Conservation (phyloP, 768 basidiomycete genomes). For the Hemileccinum rubropunctum region DNA sequence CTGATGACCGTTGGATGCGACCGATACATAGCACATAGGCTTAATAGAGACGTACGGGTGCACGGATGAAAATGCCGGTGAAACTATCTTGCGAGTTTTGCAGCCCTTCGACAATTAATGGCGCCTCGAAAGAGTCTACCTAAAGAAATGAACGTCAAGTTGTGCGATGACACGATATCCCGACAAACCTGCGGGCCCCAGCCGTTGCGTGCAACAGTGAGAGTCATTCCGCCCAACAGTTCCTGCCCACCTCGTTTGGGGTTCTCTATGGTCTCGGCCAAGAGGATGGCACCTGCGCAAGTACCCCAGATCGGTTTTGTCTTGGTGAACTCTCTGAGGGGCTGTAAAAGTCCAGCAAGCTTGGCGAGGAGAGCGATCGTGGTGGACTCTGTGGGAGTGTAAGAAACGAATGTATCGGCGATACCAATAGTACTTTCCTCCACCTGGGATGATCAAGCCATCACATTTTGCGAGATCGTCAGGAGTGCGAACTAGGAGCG, state of each 20-base stretch:
- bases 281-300: slow-evolving; percentile 91
- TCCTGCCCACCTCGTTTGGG: slow-evolving; percentile 88
- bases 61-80: slow-evolving; percentile 89
- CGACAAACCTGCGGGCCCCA: slow-evolving; percentile 86
- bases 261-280: slow-evolving; percentile 70
- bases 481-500: slow-evolving; percentile 64
- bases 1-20: slow-evolving; percentile 34
- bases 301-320: slow-evolving; percentile 89
- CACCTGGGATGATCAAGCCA: slow-evolving; percentile 91
- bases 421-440: slow-evolving; percentile 48
- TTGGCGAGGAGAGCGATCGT: slow-evolving; percentile 80
- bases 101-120: slow-evolving; percentile 62
- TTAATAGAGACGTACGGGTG: slow-evolving; percentile 56
- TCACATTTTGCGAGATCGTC: slow-evolving; percentile 76
- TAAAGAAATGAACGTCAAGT: slow-evolving; percentile 27
- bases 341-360: slow-evolving; percentile 75
- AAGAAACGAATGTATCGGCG: not conserved
- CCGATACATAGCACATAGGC: not conserved
- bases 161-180: not conserved
- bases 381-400: slow-evolving; percentile 67
- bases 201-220: slow-evolving; percentile 83
- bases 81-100: slow-evolving; percentile 61
- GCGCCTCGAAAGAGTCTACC: slow-evolving; percentile 90
- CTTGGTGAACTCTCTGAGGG: slow-evolving; percentile 69
- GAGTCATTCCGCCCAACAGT: slow-evolving; percentile 73